phyloP scores from a whole-genome alignment of 1,284 basidiomycete species.

The Pyrrhoderma lamaoense region DNA sequence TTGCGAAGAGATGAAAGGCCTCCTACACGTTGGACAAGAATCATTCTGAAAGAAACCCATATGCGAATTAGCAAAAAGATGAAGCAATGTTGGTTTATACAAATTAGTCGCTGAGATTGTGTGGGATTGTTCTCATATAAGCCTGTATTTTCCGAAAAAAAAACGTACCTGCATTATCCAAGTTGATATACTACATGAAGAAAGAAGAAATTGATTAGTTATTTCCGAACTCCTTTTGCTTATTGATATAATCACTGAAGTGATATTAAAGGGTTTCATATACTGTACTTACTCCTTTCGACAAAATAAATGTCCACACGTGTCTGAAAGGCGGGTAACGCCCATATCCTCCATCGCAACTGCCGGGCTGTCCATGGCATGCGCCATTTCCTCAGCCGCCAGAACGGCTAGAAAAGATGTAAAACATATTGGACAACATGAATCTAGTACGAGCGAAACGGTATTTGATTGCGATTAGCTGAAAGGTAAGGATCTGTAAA shows the following conservation, averaged over 20 bases:
- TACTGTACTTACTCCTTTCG: slow-evolving; percentile 51
- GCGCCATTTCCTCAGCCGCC: slow-evolving; percentile 64
- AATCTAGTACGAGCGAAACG: no score
- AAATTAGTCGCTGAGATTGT: no score
- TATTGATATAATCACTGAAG: neutral
- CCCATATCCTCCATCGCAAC: slow-evolving; percentile 59
- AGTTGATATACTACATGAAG: slow-evolving; percentile 43
- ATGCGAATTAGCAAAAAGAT: slow-evolving; percentile 23
- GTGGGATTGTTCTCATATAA: no score
- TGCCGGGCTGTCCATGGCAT: slow-evolving; percentile 68
- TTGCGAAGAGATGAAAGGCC: slow-evolving; percentile 29
- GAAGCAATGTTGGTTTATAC: neutral
- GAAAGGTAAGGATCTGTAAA: neutral
- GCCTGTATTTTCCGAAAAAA: no score
- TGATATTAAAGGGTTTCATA: slow-evolving; percentile 2
- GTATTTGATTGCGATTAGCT: neutral
- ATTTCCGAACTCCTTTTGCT: neutral
- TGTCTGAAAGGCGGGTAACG: slow-evolving; percentile 49
- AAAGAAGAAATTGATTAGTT: neutral
- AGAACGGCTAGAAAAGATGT: slow-evolving; percentile 54
- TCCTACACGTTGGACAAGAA: slow-evolving; percentile 58
- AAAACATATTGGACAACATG: slow-evolving; percentile 64
- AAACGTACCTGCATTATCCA: slow-evolving; percentile 53
- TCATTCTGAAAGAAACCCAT: slow-evolving; percentile 34
- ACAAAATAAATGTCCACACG: slow-evolving; percentile 70